Evolutionary conservation across 768 basidiomycete species (phyloP).

Genomic region (Lactifluus echinatus): DNA sequence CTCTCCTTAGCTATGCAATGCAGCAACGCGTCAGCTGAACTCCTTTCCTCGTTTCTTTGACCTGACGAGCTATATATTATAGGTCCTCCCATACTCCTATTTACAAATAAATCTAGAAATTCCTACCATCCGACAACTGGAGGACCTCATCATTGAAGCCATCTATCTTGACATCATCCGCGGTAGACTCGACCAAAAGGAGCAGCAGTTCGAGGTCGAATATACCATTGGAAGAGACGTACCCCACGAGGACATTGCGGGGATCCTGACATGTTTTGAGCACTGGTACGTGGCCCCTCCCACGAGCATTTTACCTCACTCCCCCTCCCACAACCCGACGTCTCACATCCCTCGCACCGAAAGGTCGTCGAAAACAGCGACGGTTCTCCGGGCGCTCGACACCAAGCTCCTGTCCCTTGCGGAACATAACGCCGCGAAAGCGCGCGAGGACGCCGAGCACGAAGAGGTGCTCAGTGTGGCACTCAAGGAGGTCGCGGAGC

Average conservation of each 20-base stretch:
- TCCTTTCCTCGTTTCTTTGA: neutral
- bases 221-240: conserved; percentile 90
- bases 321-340: no score
- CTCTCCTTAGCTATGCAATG: conserved; percentile 77
- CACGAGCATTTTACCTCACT: neutral
- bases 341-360: neutral
- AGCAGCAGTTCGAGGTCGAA: conserved; percentile 83
- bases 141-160: conserved; percentile 95
- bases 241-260: conserved; percentile 60
- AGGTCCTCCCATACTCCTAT: conserved; percentile 78
- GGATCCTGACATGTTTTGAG: conserved; percentile 50
- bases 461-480: conserved; percentile 44
- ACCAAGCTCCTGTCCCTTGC: conserved; percentile 53
- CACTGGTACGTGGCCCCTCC: conserved; percentile 44
- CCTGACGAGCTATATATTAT: conserved; percentile 25
- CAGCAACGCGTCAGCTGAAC: conserved; percentile 55
- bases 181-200: conserved; percentile 90
- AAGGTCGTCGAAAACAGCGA: conserved; percentile 64
- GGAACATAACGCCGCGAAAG: conserved; percentile 33
- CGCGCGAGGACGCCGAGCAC: conserved; percentile 41
- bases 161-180: conserved; percentile 87
- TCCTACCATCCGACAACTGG: conserved; percentile 76
- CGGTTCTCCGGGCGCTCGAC: conserved; percentile 66
- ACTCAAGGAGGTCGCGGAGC: conserved; percentile 55
- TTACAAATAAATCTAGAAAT: conserved; percentile 67